Base-by-base conservation (phyloP, 2,329 filamentous ascomycete species). In the Xylaria sp. region DNA sequence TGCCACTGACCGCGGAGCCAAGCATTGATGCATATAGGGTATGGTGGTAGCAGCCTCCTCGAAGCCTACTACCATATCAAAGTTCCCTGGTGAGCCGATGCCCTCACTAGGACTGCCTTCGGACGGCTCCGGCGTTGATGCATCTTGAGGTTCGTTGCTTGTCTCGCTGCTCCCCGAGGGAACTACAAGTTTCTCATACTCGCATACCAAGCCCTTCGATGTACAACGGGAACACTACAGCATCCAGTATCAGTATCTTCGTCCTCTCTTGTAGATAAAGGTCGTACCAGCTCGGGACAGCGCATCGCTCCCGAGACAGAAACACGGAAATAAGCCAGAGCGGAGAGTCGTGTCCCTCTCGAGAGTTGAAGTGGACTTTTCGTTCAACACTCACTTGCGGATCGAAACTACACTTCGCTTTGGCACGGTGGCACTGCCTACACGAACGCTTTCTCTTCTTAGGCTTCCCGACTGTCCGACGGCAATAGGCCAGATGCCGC, bases 361-460 rank as follows among this genome's bases (percentile, higher is more conserved):
- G 64, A n/a, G 23, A n/a, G 13, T 68, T 50, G 27, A 66, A 63
- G 51, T 64, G 63, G 9, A n/a, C n/a, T 29, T 40, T 10, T 18
- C 37, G 68, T 44, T 71, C 71, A 23, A 69, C 69, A 42, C 69
- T 69, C 40, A 74, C 75, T 61, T 72, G 67, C 8, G 62, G 29
- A 37, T 76, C 71, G 40, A 76, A 76, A 65, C 71, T 76, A 61
- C 74, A 76, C 29, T 73, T 75, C 23, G 70, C 71, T 54, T 75
- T 76, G 35, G 75, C 72, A 16, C 63, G 65, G 54, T 76, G 72
- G 10, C 75, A 76, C 32, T 72, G 67, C 51, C 63, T 76, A 69
- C 75, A 76, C 35, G 75, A 76, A 3, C 68, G 71, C 51, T 71
- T 73, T 25, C 74, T 68, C 48, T 74, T 76, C 60, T 66, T 73